Evolutionary conservation across 257 asterid species (phyloP), one percentile per base, ranked within the genome.

Genomic region (Penstemon newberryi): DNA sequence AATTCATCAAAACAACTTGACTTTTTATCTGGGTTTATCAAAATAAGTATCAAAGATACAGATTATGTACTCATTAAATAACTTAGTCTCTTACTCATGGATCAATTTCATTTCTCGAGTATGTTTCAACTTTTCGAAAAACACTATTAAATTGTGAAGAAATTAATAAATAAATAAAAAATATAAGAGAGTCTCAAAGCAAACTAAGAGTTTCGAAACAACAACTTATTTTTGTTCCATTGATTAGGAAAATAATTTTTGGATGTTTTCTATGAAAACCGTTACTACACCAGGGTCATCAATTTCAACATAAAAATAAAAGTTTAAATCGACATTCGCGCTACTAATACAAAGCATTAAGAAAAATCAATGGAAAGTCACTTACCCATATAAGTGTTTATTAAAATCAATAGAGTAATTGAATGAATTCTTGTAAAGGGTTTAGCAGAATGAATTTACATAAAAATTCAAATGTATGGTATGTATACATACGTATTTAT

Each of bases 361-460:
- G 13, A 42, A 9, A n/a, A 41, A 55, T 43, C 33, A 54, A 8
- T 25, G 33, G 7, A 55, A 56, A 58, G 42, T 55, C 59, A 41
- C 70, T 43, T 49, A 50, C 60, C 37, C 67, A 5, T 33, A 64
- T 68, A 64, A 19, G 46, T 39, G 69, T 68, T 15, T 15, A 15
- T 15, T 15, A 2, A 4, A 15, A 41, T 13, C 36, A 42, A 64
- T 5, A 57, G 49, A 50, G 8, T 40, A 50, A 10, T 41, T 13
- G 50, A 50, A 51, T 18, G 43, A 67, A 46, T 3, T n/a, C 9
- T 56, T 56, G 60, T 10, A 55, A 60, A 45, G 38, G 19, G 10
- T 65, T 41, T 6, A 57, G 66, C 66, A 63, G 67, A 58, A 56
- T 6, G 37, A 63, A 49, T 41, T 36, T 47, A 56, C 3, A 36